Evolutionary conservation across 257 asterid genomes (phyloP).

Genomic region (Schizonepeta tenuifolia): DNA sequence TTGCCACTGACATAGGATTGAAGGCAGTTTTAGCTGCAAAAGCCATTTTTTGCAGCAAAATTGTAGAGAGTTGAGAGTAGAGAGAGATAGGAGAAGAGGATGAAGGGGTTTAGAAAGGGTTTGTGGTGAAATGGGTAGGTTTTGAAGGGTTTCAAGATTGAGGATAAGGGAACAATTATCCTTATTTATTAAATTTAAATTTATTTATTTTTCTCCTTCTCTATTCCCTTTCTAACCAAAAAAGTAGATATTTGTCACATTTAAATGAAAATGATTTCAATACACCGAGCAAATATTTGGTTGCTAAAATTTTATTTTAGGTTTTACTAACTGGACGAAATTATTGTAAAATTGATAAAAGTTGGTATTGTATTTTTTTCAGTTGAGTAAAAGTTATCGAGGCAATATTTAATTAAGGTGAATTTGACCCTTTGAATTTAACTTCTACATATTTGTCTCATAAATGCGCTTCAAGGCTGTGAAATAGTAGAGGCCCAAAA

Average conservation of each 20-base stretch:
- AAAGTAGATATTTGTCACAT: background rate
- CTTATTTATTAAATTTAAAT: background rate
- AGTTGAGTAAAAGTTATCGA: too few species aligned
- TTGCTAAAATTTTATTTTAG: background rate
- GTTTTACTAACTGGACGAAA: background rate
- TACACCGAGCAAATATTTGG: background rate
- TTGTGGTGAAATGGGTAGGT: conserved; percentile 19
- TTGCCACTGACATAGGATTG: conserved; percentile 61
- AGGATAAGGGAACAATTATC: conserved; percentile 28
- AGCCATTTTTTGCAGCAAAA: conserved; percentile 49
- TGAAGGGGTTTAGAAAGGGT: conserved; percentile 35
- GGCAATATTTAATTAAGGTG: background rate
- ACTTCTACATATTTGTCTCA: too few species aligned
- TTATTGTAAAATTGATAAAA: background rate
- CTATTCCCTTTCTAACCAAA: background rate
- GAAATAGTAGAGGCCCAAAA: background rate
- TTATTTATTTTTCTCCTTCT: background rate
- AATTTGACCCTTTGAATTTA: too few species aligned
- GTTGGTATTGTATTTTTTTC: background rate
- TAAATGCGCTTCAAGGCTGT: too few species aligned
- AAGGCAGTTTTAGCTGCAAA: conserved; percentile 44
- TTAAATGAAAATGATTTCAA: background rate
- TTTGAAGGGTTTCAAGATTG: conserved; percentile 26
- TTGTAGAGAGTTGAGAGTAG: background rate
- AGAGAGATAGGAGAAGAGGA: conserved; percentile 3